phyloP scores from a whole-genome alignment of 805 yeast species.

The Wickerhamomyces mucosus region DNA sequence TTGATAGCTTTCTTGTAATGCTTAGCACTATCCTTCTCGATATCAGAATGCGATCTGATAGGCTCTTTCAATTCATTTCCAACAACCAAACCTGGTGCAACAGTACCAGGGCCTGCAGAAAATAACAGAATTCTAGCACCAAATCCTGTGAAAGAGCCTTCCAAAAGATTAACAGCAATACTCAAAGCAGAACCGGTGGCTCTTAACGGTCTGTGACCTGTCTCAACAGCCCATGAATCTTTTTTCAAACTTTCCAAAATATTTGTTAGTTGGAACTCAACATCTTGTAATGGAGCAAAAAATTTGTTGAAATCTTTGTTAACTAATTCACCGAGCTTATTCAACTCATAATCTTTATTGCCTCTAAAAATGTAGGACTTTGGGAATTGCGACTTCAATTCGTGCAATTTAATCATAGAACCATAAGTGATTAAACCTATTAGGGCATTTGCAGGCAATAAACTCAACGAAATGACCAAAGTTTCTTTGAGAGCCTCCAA shows the following conservation, averaged over 20 bases:
- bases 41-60: slow-evolving; percentile 93
- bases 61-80: slow-evolving; percentile 90
- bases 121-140: slow-evolving; percentile 88
- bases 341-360: slow-evolving; percentile 62
- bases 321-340: slow-evolving; percentile 52
- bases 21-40: slow-evolving; percentile 82
- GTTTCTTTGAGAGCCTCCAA: slow-evolving; percentile 76
- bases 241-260: slow-evolving; percentile 67
- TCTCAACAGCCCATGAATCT: slow-evolving; percentile 86
- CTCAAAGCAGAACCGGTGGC: slow-evolving; percentile 89
- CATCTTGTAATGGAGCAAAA: slow-evolving; percentile 62
- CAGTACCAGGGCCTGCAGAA: slow-evolving; percentile 92
- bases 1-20: slow-evolving; percentile 81
- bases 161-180: slow-evolving; percentile 74
- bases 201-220: slow-evolving; percentile 78
- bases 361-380: slow-evolving; percentile 84
- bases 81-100: slow-evolving; percentile 91
- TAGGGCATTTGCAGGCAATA: slow-evolving; percentile 84
- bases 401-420: slow-evolving; percentile 85
- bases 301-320: slow-evolving; percentile 41
- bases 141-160: slow-evolving; percentile 71
- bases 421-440: slow-evolving; percentile 86
- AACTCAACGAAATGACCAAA: slow-evolving; percentile 59
- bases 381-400: slow-evolving; percentile 57
- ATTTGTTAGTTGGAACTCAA: slow-evolving; percentile 76